Base-by-base conservation (phyloP, 805 yeast species). In the Priceomyces melissophilus region DNA sequence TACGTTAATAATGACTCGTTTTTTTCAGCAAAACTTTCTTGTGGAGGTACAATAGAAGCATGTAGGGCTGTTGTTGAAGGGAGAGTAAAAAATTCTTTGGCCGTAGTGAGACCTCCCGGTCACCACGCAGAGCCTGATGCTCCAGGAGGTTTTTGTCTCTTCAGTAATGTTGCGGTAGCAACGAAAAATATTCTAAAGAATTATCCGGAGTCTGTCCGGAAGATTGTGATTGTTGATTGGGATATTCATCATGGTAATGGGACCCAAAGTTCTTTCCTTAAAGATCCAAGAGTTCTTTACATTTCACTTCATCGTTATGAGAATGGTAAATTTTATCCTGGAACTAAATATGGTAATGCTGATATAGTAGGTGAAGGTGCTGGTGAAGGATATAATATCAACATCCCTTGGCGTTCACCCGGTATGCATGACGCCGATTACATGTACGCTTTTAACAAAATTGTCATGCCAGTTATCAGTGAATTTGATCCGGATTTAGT, bases 241-340 rank as follows among this genome's bases (percentile, higher is more conserved):
- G 99, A 93, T 63, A 89, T 93, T 36, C 99, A 93, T 63, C 99
- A 93, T 61, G 99, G 99, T 17, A 93, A 93, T 61, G 99, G 99
- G 30, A 93, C 99, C 1, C 99, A 93, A 62, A 84, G 85, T 58
- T 88, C 95, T 2, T 93, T 93, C 52, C 79, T 79, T 50, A 78
- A 87, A 48, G 96, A 93, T 57, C 95, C 95, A 20, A 71, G 95
- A 41, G 97, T 93, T 7, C 71, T 93, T 28, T 93, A 93, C 62
- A 80, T 93, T 34, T 90, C 98, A 0, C 65, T 91, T 25, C 99
- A 93, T 63, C 78, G 99, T 48, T 91, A 86, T 58, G 98, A 93
- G 55, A 79, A 84, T 48, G 98, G 96, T 0, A 80, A 79, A 50
- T 93, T 87, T 58, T 93, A 93, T 57, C 99, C 99, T 0, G 97